These are phyloP conservation scores for Protomyces gravidus DNA, from an alignment of 1,139 yeast genomes.

Conservation along the genomic window DNA sequence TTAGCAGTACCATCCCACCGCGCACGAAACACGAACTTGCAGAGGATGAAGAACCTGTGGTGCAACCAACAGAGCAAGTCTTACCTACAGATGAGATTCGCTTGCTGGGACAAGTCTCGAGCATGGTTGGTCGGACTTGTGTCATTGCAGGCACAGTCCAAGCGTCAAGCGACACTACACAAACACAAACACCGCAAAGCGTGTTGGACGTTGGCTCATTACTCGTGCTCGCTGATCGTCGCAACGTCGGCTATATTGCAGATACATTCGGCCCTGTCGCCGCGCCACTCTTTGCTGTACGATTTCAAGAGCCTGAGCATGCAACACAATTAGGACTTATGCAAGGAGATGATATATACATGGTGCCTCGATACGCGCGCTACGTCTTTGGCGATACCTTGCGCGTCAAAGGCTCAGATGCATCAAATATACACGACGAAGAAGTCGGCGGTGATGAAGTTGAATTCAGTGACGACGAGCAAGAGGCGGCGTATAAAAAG, in stretches of 20 bases:
- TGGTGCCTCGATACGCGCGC: slow-evolving; percentile 75
- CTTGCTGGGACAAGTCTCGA: slow-evolving; percentile 64
- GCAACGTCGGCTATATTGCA: slow-evolving; percentile 55
- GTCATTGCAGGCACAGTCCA: slow-evolving; percentile 62
- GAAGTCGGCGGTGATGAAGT: slow-evolving; percentile 90
- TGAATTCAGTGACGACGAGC: slow-evolving; percentile 80
- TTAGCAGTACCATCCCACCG: neutral
- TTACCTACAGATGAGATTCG: slow-evolving; percentile 53
- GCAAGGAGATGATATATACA: slow-evolving; percentile 60
- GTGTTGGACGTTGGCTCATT: slow-evolving; percentile 78
- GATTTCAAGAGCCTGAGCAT: slow-evolving; percentile 56
- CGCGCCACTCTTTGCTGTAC: slow-evolving; percentile 75
- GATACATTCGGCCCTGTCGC: slow-evolving; percentile 90
- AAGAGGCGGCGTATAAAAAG: slow-evolving; percentile 33
- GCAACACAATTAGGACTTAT: slow-evolving; percentile 46
- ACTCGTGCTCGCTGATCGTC: slow-evolving; percentile 68
- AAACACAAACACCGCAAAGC: neutral
- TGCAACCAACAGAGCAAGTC: slow-evolving; percentile 11
- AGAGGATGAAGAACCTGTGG: slow-evolving; percentile 24
- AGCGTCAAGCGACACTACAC: slow-evolving; percentile 76
- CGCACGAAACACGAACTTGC: slow-evolving; percentile 22
- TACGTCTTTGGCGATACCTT: slow-evolving; percentile 73
- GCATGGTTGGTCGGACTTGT: slow-evolving; percentile 58
- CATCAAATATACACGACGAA: slow-evolving; percentile 91
- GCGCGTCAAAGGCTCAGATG: slow-evolving; percentile 82